phyloP scores from a whole-genome alignment of 306 rosid species.

The Lathyrus sativus region DNA sequence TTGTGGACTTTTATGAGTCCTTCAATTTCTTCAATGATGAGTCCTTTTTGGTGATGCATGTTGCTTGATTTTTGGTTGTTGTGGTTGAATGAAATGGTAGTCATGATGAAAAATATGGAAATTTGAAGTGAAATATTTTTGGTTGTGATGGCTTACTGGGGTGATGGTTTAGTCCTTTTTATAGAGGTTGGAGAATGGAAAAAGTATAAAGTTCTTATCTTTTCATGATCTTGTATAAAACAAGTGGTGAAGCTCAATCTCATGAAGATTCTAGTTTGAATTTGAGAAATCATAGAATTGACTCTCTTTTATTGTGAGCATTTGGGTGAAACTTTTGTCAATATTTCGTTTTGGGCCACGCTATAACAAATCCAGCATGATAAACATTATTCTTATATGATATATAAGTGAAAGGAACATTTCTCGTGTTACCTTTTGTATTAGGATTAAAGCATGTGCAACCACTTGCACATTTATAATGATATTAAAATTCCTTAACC shows the following conservation, averaged over 20 bases:
- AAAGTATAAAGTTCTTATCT: not conserved
- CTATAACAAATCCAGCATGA: not conserved
- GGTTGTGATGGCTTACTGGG: slow-evolving; percentile 40
- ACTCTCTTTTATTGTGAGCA: too few relatives aligned
- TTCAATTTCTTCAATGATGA: slow-evolving; percentile 60
- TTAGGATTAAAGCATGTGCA: slow-evolving; percentile 29
- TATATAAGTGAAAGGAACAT: slow-evolving; percentile 33
- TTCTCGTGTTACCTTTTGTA: slow-evolving; percentile 18
- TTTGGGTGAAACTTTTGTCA: too few relatives aligned
- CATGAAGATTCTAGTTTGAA: slow-evolving; percentile 40
- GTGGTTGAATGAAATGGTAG: slow-evolving; percentile 54
- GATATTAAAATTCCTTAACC: slow-evolving; percentile 25
- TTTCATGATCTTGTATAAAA: not conserved
- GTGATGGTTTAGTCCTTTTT: slow-evolving; percentile 45
- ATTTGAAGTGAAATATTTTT: slow-evolving; percentile 18
- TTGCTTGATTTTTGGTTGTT: slow-evolving; percentile 40
- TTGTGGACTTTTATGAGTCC: slow-evolving; percentile 69
- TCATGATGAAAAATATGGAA: slow-evolving; percentile 44
- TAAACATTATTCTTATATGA: slow-evolving; percentile 43
- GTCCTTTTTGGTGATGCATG: slow-evolving; percentile 47
- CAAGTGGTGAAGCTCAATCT: not conserved
- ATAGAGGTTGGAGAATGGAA: slow-evolving; percentile 46
- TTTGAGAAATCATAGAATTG: not conserved
- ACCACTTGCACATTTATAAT: slow-evolving; percentile 30
- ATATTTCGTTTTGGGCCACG: not conserved